Evolutionary conservation across 352 stramenopile species (phyloP).

Genomic region (Blastocystis sp.): DNA sequence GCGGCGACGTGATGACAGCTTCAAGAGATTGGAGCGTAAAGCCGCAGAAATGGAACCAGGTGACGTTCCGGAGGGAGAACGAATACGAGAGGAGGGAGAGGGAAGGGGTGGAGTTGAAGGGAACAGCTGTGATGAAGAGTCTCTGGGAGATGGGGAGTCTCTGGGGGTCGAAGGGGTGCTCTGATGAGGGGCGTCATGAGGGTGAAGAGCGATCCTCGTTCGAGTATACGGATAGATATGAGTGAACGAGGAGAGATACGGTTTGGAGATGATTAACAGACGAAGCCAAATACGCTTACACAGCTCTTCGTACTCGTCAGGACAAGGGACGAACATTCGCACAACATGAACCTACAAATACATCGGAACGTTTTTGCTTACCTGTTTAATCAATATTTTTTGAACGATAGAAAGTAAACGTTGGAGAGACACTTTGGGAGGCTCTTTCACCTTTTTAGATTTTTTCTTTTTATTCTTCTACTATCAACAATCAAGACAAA

Average conservation of each 20-base stretch:
- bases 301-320: constrained; percentile 10
- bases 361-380: not conserved
- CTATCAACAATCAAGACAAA: not conserved
- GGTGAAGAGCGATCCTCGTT: not conserved
- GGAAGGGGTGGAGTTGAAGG: not conserved
- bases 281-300: constrained; percentile 45
- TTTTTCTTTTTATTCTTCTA: not conserved
- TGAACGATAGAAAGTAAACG: constrained; percentile 31
- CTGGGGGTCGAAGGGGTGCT: not conserved
- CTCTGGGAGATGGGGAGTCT: not conserved
- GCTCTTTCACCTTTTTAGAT: not conserved
- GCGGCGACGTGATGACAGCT: not conserved
- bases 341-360: not conserved
- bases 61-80: too few species aligned
- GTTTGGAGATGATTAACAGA: not conserved
- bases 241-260: constrained; percentile 38
- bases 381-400: constrained; percentile 2
- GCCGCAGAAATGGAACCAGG: too few species aligned
- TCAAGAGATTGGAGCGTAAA: not conserved
- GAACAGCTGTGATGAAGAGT: too few species aligned
- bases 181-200: not conserved
- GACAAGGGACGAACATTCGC: not conserved
- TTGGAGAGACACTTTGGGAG: not conserved
- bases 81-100: not conserved
- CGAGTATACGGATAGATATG: constrained; percentile 49